Evolutionary conservation across 2,329 filamentous ascomycete genomes (phyloP).

Genomic region (Colletotrichum phormii): DNA sequence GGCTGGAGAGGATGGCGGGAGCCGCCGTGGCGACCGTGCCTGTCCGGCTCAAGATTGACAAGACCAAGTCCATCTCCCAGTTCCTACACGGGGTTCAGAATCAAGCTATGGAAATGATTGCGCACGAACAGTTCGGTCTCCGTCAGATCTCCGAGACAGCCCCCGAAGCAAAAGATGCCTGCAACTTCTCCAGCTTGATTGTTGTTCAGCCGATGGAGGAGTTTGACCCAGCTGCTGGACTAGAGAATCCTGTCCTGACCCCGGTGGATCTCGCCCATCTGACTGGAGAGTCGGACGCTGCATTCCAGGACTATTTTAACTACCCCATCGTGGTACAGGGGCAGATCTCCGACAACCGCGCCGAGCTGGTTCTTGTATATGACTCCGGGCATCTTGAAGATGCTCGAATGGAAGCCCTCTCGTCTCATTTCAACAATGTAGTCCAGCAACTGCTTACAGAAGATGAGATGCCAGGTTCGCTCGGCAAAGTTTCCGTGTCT

Average conservation of each 20-base stretch:
- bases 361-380: constrained; percentile 12
- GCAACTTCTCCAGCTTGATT: constrained; percentile 6
- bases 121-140: constrained; percentile 45
- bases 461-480: constrained; percentile 1
- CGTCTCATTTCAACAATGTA: constrained; percentile 36
- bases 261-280: background rate
- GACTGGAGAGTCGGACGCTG: background rate
- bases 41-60: constrained; percentile 24
- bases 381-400: constrained; percentile 25
- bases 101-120: constrained; percentile 42
- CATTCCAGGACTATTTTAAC: constrained; percentile 21
- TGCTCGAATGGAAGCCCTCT: constrained; percentile 29
- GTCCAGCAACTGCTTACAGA: constrained; percentile 37
- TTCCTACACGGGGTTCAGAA: constrained; percentile 43
- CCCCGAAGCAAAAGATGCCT: background rate
- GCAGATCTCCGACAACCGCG: constrained; percentile 14
- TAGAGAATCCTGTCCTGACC: background rate
- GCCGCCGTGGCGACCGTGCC: constrained; percentile 37
- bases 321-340: constrained; percentile 23
- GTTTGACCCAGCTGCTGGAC: background rate
- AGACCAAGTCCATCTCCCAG: constrained; percentile 15
- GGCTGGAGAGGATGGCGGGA: constrained; percentile 43
- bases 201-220: background rate
- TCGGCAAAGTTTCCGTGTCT: constrained; percentile 10
- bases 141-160: constrained; percentile 42